Conservation (phyloP, 257 asterid species). For the Jacaranda copaia region DNA sequence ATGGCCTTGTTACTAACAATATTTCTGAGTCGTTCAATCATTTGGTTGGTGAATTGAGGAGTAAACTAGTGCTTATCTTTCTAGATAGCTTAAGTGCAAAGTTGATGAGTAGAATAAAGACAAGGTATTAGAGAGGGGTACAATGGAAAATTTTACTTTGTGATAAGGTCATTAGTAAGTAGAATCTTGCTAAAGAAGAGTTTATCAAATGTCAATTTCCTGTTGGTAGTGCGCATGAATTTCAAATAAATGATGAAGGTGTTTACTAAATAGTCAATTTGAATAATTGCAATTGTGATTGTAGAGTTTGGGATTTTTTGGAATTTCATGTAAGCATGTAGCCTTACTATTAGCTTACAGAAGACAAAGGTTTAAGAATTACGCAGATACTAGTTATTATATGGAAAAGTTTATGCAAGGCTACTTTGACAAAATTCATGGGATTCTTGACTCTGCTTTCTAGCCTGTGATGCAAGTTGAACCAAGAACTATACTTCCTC, state of each 20-base stretch:
- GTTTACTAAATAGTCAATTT: neutral
- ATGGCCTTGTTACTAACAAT: neutral
- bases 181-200: neutral
- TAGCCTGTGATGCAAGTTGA: neutral
- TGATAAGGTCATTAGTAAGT: neutral
- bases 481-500: neutral
- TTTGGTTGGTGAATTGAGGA: neutral
- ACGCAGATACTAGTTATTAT: neutral
- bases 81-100: neutral
- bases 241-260: neutral
- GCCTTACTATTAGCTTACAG: neutral
- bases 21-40: neutral
- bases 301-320: too few species aligned
- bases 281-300: neutral
- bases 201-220: neutral
- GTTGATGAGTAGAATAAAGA: neutral
- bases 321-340: neutral
- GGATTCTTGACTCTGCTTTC: neutral
- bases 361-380: neutral
- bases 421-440: neutral
- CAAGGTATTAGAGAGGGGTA: neutral
- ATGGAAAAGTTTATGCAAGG: neutral
- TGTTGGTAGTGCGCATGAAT: neutral
- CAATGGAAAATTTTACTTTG: neutral
- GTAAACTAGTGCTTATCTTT: neutral